Percentiles rank a stretch among this genome's conserved stretches.
phyloP scores from a whole-genome alignment of 2,329 filamentous ascomycete genomes.

The Fusarium buharicum region DNA sequence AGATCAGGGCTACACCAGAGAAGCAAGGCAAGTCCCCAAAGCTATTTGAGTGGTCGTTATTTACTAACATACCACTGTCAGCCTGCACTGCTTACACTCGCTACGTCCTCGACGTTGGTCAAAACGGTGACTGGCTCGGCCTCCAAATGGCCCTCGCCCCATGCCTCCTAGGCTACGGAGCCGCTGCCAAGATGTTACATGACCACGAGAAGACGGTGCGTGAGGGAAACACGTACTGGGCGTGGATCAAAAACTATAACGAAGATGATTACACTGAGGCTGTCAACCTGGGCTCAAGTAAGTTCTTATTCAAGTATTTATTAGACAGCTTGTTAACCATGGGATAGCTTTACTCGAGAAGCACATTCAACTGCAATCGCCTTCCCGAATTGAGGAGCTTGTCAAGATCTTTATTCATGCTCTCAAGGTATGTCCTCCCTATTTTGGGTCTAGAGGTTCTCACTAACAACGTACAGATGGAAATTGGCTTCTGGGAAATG shows the following conservation, averaged over 20 bases:
- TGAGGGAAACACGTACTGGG: conserved; percentile 81
- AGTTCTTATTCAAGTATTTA: conserved; percentile 38
- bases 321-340: not conserved
- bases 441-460: not conserved
- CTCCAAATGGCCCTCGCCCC: conserved; percentile 87
- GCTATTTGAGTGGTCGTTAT: not conserved
- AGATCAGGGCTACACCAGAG: conserved; percentile 80
- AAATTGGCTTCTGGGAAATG: conserved; percentile 67
- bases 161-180: conserved; percentile 89
- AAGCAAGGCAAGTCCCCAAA: conserved; percentile 68
- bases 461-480: conserved; percentile 54
- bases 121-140: conserved; percentile 87
- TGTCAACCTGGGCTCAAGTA: conserved; percentile 76
- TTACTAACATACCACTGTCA: conserved; percentile 33
- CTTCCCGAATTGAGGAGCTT: conserved; percentile 80
- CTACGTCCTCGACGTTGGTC: conserved; percentile 89
- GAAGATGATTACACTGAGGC: conserved; percentile 81
- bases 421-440: conserved; percentile 70
- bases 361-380: conserved; percentile 77
- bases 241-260: conserved; percentile 91
- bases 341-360: conserved; percentile 77
- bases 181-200: conserved; percentile 77
- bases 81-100: conserved; percentile 85
- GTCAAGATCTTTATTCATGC: conserved; percentile 86
- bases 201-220: conserved; percentile 68